Base-by-base conservation (phyloP, 2,329 filamentous ascomycete species). In the Lasiodiplodia hormozganensis region DNA sequence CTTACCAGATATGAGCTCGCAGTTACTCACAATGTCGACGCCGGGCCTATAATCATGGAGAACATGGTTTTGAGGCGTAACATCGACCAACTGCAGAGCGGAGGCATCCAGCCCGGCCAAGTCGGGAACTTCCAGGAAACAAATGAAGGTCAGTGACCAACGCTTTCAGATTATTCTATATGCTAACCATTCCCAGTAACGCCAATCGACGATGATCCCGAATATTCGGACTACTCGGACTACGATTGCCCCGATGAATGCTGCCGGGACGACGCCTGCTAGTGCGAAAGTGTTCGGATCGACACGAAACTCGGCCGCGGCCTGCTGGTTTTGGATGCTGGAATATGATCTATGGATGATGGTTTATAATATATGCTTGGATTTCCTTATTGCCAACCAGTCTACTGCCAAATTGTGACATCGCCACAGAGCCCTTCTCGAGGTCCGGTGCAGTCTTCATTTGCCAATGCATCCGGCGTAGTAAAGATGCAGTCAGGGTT, bases 401-500 rank as follows among this genome's bases (percentile, higher is more conserved):
- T 52, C 23, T 68, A 60, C 31, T 51, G 47, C 47, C 6, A 51
- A 8, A 10, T 21, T 8, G 47, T 51, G 47, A 51, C 23, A 69
- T 87, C 85, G 49, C 93, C 92, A 4, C 93, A 93, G 25, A 97
- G 86, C 53, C 84, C 82, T 11, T 83, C 77, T 65, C 88, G 79
- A 10, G 86, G 82, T 11, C 88, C 86, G 2, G 78, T 72, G 62
- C 87, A 85, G 73, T 93, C 81, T 70, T 96, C 93, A 12, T 82
- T 71, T 1, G 78, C 75, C 23, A 96, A 77, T 0, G 75, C 72
- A 0, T 78, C 70, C 2, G 92, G 90, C 0, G 89, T 70, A 0
- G 86, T 76, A 75, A 95, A 85, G 58, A 84, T 82, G 83, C 94
- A 97, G 69, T 86, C 73, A 1, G 77, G 74, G 74, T 86, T 85